Conservation (phyloP, 2,329 filamentous ascomycete species). For the Emergomyces orientalis region DNA sequence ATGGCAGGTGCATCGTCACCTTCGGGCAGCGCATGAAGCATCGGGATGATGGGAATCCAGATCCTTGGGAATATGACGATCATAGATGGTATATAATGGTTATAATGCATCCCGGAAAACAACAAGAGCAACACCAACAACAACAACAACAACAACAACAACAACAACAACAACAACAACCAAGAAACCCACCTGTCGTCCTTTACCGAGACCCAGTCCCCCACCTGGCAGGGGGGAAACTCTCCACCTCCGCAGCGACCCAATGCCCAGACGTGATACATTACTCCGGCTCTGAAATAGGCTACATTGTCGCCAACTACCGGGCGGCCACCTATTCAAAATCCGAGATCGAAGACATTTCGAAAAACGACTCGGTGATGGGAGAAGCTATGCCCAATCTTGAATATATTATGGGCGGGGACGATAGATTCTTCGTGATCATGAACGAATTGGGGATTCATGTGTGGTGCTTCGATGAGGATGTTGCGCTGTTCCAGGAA, state of each 20-base stretch:
- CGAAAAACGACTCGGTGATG: neutral
- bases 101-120: neutral
- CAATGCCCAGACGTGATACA: neutral
- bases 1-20: neutral
- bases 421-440: conserved; percentile 17
- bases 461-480: conserved; percentile 22
- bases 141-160: neutral
- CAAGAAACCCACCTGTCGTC: neutral
- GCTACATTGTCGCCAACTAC: neutral
- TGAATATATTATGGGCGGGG: conserved; percentile 11
- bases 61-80: neutral
- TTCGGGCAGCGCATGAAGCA: neutral
- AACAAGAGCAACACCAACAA: neutral
- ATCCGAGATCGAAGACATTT: neutral
- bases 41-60: neutral
- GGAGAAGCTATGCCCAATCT: too few relatives aligned
- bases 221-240: too few relatives aligned
- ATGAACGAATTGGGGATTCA: conserved; percentile 14
- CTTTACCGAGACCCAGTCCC: neutral
- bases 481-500: conserved; percentile 3
- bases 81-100: neutral
- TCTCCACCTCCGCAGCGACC: neutral
- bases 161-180: neutral
- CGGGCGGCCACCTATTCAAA: neutral
- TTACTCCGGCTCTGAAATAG: neutral